A percentile compares a stretch with the other conserved stretches of the same genome.
Evolutionary conservation across 1,284 basidiomycete genomes (phyloP).

Genomic region (Naganishia albida): DNA sequence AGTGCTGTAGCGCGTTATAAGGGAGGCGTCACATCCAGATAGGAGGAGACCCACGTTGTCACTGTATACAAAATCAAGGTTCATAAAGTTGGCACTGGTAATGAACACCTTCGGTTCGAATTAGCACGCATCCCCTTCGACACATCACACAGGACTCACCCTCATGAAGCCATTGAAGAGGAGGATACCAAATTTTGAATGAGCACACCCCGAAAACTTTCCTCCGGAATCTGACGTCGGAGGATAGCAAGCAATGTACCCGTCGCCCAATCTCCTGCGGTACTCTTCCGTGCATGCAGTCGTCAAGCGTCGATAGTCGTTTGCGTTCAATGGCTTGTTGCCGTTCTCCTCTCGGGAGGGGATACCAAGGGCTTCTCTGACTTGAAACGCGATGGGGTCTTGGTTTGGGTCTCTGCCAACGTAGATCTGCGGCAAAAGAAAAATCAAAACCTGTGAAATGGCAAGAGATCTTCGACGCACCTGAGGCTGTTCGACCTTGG

Average conservation of each 20-base stretch:
- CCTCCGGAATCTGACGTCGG: constrained; percentile 21
- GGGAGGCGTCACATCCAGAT: not conserved
- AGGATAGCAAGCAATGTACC: constrained; percentile 27
- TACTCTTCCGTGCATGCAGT: constrained; percentile 7
- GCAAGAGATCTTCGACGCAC: not conserved
- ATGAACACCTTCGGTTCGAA: constrained; percentile 31
- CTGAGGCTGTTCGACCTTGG: too few relatives aligned
- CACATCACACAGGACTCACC: constrained; percentile 14
- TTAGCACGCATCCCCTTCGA: not conserved
- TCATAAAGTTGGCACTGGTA: constrained; percentile 32
- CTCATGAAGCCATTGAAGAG: constrained; percentile 29
- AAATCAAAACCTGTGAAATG: not conserved
- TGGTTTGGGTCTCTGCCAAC: constrained; percentile 32
- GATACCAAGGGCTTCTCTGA: constrained; percentile 10
- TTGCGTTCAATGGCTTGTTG: not conserved
- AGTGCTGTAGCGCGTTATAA: constrained; percentile 24
- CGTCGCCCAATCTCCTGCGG: constrained; percentile 11
- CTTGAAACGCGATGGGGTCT: constrained; percentile 22
- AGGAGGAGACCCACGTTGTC: constrained; percentile 28
- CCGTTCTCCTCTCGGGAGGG: constrained; percentile 14
- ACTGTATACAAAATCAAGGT: constrained; percentile 24
- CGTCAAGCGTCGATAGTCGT: constrained; percentile 8
- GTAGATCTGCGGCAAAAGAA: constrained; percentile 12
- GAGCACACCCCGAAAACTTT: constrained; percentile 24
- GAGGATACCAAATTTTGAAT: constrained; percentile 31